phyloP scores from a whole-genome alignment of 2,329 filamentous ascomycete species.

The Dactylellina cionopaga region DNA sequence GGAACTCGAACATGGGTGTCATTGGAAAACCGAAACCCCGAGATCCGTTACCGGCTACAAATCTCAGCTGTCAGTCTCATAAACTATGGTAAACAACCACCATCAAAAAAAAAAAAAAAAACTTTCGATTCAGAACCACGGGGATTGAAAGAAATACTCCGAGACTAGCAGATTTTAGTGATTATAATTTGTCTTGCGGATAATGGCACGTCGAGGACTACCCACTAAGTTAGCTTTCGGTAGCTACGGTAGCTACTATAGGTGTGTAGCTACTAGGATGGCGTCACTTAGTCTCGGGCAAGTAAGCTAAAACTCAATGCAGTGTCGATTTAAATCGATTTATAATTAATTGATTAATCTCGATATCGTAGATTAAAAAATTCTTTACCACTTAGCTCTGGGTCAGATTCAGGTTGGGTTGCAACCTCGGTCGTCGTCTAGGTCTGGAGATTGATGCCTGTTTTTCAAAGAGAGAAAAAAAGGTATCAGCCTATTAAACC shows the following conservation, averaged over 20 bases:
- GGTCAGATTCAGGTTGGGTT: neutral
- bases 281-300: neutral
- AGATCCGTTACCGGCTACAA: too few species aligned
- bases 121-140: too few species aligned
- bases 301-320: neutral
- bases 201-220: too few species aligned
- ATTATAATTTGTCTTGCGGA: conserved; percentile 1
- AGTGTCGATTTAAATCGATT: conserved; percentile 1
- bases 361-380: too few species aligned
- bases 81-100: too few species aligned
- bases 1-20: neutral
- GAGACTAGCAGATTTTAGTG: neutral
- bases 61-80: too few species aligned
- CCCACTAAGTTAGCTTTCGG: neutral
- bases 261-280: too few species aligned
- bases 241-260: neutral
- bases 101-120: too few species aligned
- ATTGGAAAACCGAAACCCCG: too few species aligned
- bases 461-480: too few species aligned
- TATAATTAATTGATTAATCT: neutral
- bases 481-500: conserved; percentile 17
- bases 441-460: conserved; percentile 32
- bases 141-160: neutral
- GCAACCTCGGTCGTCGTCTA: neutral
- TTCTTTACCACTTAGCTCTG: too few species aligned